Evolutionary conservation across 1,139 yeast genomes (phyloP), one percentile per base, ranked within the genome.

Genomic region (Protomyces lactucae-debilis): DNA sequence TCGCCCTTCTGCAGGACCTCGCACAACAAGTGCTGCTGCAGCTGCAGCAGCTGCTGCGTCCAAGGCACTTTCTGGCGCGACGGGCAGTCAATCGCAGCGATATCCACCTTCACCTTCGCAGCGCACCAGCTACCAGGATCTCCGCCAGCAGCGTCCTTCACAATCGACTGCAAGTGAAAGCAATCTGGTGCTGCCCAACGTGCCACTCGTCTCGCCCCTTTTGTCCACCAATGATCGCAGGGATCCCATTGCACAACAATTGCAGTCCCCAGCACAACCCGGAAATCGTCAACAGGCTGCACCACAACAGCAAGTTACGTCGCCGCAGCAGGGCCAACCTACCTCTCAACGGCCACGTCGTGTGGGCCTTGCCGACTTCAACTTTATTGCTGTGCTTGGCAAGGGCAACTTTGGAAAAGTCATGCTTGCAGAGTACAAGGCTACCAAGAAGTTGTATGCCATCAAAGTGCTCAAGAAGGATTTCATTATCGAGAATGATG

Each of bases 371-470:
- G 71, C 78, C 1, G 96, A 91, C 73, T 91, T 91, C 71, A 85
- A 83, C 68, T 87, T 88, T 2, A 76, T 91, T 10, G 87, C 85
- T 73, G 95, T 90, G 0, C 77, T 91, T 16, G 97, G 97, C 0
- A 84, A 86, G 69, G 97, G 97, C 2, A 91, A 96, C 28, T 91
- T 89, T 71, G 97, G 98, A 3, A 90, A 89, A 73, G 98, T 91
- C 1, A 73, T 89, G 32, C 76, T 91, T 10, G 97, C 91, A 0
- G 82, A 85, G 64, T 91, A 89, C 72, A 76, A 74, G 63, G 71
- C 81, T 6, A 84, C 88, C 0, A 87, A 88, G 0, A 80, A 82
- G 68, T 76, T 91, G n/a, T 92, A 85, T 77, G 97, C 98, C 0
- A 96, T 88, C 77, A 91, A 92, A 72, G 96, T 90, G 72, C 78